Evolutionary conservation across 305 asterid genomes (phyloP), one percentile per base, ranked within the genome.

Genomic region (Salvia sclarea): DNA sequence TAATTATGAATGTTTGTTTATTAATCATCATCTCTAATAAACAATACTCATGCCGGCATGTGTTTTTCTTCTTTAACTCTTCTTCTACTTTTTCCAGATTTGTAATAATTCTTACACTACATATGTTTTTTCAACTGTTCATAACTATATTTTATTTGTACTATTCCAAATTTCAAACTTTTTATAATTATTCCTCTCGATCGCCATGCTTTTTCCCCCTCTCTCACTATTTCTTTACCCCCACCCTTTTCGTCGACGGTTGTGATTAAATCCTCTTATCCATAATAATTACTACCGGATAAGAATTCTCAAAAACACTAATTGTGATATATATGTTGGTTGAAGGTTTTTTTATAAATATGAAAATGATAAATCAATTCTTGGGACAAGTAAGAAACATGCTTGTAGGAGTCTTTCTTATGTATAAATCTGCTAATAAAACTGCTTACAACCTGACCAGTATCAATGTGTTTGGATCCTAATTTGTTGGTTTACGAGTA

Each of bases 21-120:
- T 52, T n/a, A 4, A 52, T 53, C 65, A 70, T 47, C 33, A 47
- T 50, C 28, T 37, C 37, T 67, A 57, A 58, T 74, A 60, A 66
- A 75, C 61, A 66, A 54, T 68, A 62, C 70, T 71, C 56, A 69
- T 68, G 48, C 20, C 52, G 69, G 72, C 82, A 79, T 71, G 86
- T 74, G 79, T 64, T 75, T 64, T 75, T 56, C 35, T 54, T 56
- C 67, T 44, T 64, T 76, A 28, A 37, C 61, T 60, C 71, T 54
- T 41, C 10, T 47, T 37, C 53, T 63, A 21, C 44, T 70, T 53
- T 74, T 77, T 72, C 31, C 68, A 68, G 24, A 68, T n/a, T 3
- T 43, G 18, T 67, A 63, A 76, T 73, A n/a, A 75, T 71, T 72
- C 21, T 52, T 25, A 12, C 61, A 2, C 14, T 66, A 9, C 2